phyloP scores from a whole-genome alignment of 345 rosid species.

The Reutealis trisperma region DNA sequence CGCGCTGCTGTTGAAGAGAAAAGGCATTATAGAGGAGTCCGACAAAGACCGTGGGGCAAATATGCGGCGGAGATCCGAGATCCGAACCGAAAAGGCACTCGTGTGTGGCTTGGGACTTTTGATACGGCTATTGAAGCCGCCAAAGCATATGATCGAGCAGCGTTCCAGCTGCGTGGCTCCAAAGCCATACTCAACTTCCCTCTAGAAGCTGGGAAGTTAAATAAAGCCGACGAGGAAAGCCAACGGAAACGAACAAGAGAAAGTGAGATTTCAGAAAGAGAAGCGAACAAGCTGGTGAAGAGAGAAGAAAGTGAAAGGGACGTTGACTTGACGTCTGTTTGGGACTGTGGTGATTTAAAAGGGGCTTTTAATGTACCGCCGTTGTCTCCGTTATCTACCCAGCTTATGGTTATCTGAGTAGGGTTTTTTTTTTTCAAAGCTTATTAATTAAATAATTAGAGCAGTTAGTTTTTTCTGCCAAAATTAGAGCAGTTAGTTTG shows the following conservation, averaged over 20 bases:
- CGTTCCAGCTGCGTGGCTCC: constrained; percentile 74
- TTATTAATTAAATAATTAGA: too few species aligned
- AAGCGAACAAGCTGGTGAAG: constrained; percentile 23
- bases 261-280: constrained; percentile 11
- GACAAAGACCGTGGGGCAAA: constrained; percentile 94
- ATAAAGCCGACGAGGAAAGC: constrained; percentile 21
- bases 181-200: constrained; percentile 92
- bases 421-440: not conserved
- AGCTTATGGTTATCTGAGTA: constrained; percentile 23
- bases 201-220: constrained; percentile 55
- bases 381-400: constrained; percentile 30
- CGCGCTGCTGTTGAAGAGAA: constrained; percentile 23
- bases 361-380: constrained; percentile 13
- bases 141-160: constrained; percentile 80
- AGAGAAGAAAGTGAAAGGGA: constrained; percentile 35
- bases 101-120: constrained; percentile 90
- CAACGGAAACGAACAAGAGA: constrained; percentile 49
- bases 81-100: constrained; percentile 67
- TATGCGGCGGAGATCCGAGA: constrained; percentile 97
- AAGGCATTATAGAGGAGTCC: constrained; percentile 87
- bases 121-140: constrained; percentile 77
- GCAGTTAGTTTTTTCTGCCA: not conserved
- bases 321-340: constrained; percentile 37
- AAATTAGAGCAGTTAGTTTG: too few species aligned
- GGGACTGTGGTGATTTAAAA: constrained; percentile 28